phyloP scores from a whole-genome alignment of 306 rosid genomes.

The Fagus crenata region DNA sequence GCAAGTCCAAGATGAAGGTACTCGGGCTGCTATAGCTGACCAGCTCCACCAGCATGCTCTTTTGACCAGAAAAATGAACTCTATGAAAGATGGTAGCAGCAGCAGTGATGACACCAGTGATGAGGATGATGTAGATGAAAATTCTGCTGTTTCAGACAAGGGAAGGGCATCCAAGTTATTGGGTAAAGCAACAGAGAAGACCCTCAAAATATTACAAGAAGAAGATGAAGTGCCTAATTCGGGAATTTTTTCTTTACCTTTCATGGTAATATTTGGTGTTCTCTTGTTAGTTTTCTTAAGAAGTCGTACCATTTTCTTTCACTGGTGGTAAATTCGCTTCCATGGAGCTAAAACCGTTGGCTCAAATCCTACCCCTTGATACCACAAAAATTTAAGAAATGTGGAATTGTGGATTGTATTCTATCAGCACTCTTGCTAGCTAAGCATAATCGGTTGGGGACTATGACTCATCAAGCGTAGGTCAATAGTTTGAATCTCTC shows the following conservation, averaged over 20 bases:
- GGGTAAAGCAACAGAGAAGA: conserved; percentile 71
- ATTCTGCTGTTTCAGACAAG: conserved; percentile 47
- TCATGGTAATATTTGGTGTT: conserved; percentile 63
- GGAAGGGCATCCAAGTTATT: conserved; percentile 56
- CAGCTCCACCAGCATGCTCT: conserved; percentile 61
- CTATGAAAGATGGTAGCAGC: conserved; percentile 69
- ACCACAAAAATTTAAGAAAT: background rate
- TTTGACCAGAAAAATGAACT: conserved; percentile 77
- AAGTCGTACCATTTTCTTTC: background rate
- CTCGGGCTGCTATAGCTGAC: conserved; percentile 81
- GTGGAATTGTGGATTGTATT: background rate
- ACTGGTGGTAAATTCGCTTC: background rate
- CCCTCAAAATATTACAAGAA: conserved; percentile 55
- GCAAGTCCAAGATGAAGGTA: conserved; percentile 80
- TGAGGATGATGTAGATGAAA: conserved; percentile 57
- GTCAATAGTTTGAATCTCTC: too few species aligned
- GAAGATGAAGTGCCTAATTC: conserved; percentile 75
- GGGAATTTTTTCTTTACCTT: conserved; percentile 81
- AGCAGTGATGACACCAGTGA: conserved; percentile 61
- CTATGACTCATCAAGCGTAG: too few species aligned
- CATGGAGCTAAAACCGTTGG: background rate
- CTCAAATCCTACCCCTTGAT: conserved; percentile 4
- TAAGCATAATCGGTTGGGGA: too few species aligned
- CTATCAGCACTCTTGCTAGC: background rate
- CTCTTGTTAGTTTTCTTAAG: conserved; percentile 24